Evolutionary conservation across 257 asterid genomes (phyloP).

Genomic region (Cynanchum wilfordii): DNA sequence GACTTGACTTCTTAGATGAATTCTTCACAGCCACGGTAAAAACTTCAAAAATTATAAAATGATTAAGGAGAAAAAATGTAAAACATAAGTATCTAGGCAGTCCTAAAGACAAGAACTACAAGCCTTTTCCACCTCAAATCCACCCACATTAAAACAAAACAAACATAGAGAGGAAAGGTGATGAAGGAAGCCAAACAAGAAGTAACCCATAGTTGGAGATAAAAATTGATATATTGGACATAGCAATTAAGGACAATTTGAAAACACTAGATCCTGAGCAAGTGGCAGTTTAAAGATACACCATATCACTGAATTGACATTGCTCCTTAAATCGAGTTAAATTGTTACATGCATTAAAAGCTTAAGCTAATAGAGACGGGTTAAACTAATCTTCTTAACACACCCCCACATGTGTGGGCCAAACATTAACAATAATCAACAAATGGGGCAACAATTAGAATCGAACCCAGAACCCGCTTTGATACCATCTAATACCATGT

Average conservation of each 20-base stretch:
- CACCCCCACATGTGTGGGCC: too few species aligned
- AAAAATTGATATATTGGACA: background rate
- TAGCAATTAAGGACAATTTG: background rate
- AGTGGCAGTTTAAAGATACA: background rate
- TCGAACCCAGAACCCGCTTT: too few species aligned
- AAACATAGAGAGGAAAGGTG: background rate
- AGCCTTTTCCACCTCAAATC: background rate
- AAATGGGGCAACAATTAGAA: too few species aligned
- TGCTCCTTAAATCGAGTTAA: too few species aligned
- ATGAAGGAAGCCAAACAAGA: background rate
- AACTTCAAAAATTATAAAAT: background rate
- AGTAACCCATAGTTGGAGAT: background rate
- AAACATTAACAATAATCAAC: too few species aligned
- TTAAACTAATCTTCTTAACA: too few species aligned
- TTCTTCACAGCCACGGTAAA: constrained; percentile 9
- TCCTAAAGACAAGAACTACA: background rate
- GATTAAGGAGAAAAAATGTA: background rate
- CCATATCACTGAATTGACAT: background rate
- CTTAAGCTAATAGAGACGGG: too few species aligned
- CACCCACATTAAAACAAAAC: background rate
- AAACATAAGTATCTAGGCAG: background rate
- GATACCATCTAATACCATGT: too few species aligned
- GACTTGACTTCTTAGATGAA: background rate
- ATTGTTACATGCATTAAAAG: too few species aligned
- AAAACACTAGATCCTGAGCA: background rate